A percentile compares a stretch with the other conserved stretches of the same genome.
Conservation (phyloP, 2,329 filamentous ascomycete species). For the Fusarium subglutinans region DNA sequence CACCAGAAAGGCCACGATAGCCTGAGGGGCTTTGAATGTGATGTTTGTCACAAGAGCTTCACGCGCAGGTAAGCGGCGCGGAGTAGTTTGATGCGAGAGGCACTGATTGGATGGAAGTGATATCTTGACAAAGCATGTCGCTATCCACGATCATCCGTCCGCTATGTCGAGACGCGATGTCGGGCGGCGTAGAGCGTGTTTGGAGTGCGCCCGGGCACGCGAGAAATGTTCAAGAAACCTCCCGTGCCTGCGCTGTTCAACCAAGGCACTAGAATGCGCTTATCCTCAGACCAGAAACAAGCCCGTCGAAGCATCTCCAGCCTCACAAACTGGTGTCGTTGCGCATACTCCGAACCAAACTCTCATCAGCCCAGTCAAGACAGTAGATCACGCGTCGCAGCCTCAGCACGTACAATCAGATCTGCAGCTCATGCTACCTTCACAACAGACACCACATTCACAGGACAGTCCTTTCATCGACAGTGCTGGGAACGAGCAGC, state of each 20-base stretch:
- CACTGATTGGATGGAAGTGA: background rate
- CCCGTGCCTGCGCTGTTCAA: conserved; percentile 21
- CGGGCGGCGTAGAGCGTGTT: conserved; percentile 12
- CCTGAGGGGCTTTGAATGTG: conserved; percentile 18
- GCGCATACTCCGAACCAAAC: background rate
- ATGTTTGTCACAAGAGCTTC: conserved; percentile 28
- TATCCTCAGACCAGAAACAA: background rate
- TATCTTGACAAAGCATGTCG: background rate
- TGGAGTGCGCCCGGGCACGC: conserved; percentile 22
- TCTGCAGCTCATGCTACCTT: background rate
- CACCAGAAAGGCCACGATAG: conserved; percentile 29
- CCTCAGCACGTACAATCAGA: background rate
- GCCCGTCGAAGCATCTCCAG: fast-evolving
- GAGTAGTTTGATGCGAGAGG: fast-evolving
- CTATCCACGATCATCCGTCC: background rate
- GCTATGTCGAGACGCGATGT: background rate
- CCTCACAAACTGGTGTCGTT: background rate
- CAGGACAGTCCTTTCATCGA: background rate
- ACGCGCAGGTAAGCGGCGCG: conserved; percentile 21
- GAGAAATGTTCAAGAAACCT: conserved; percentile 23
- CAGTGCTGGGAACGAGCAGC: background rate
- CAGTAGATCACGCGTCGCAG: background rate
- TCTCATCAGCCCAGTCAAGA: background rate
- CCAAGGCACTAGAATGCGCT: conserved; percentile 2
- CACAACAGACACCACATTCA: background rate